Evolutionary conservation across 2,329 filamentous ascomycete genomes (phyloP).

Genomic region (Dactylellina parvicollis): DNA sequence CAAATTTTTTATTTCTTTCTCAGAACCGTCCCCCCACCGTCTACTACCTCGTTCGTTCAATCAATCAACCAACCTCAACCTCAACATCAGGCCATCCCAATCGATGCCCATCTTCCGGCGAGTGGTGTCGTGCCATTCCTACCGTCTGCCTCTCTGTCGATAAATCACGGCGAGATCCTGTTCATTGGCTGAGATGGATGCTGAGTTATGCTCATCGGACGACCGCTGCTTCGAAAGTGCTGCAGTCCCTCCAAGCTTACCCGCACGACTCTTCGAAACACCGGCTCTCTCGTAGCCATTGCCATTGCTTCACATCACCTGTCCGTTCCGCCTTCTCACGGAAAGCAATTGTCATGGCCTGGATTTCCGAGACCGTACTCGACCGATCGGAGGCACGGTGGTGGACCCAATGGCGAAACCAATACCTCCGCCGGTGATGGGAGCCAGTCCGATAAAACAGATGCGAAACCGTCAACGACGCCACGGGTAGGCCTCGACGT

Average conservation of each 20-base stretch:
- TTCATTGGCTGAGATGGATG: conserved; percentile 49
- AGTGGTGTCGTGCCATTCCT: too few relatives aligned
- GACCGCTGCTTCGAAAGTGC: conserved; percentile 51
- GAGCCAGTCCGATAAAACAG: background rate
- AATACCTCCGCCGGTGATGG: background rate
- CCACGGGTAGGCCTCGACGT: background rate
- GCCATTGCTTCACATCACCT: background rate
- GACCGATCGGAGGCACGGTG: conserved; percentile 20
- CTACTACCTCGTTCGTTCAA: background rate
- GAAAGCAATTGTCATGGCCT: background rate
- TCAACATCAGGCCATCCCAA: background rate
- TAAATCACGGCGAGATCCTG: conserved; percentile 21
- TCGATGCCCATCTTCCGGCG: background rate
- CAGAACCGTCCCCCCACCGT: background rate
- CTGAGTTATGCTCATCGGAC: conserved; percentile 53
- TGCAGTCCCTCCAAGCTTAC: conserved; percentile 27
- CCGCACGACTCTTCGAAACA: conserved; percentile 5
- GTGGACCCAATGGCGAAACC: background rate
- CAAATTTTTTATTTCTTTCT: background rate
- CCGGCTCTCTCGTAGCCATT: conserved; percentile 12
- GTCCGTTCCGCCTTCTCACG: background rate
- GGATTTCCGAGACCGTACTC: background rate
- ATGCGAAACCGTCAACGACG: background rate
- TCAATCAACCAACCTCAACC: background rate
- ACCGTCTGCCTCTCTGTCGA: conserved; percentile 1